Evolutionary conservation across 2,329 filamentous ascomycete species (phyloP).

Genomic region (Orbilia ellipsospora): DNA sequence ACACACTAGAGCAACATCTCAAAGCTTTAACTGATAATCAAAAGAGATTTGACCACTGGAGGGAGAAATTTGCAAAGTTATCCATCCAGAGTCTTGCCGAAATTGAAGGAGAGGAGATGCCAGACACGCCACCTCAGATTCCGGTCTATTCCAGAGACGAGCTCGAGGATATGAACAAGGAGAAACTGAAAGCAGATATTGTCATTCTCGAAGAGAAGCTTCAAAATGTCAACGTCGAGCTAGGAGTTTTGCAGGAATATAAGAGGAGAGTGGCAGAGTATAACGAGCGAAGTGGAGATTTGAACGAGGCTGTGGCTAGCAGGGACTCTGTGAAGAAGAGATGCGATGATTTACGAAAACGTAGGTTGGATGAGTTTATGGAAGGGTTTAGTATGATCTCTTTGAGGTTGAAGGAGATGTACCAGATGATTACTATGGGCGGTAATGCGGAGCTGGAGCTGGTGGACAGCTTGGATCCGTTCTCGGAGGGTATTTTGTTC

Average conservation of each 20-base stretch:
- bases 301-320: conserved; percentile 78
- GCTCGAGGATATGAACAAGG: conserved; percentile 74
- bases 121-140: conserved; percentile 66
- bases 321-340: conserved; percentile 91
- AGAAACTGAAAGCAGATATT: conserved; percentile 72
- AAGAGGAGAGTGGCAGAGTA: conserved; percentile 86
- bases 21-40: conserved; percentile 88
- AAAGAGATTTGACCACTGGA: conserved; percentile 84
- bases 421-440: conserved; percentile 99
- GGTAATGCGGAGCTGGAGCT: conserved; percentile 97
- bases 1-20: conserved; percentile 95
- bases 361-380: conserved; percentile 97
- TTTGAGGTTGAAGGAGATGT: conserved; percentile 97
- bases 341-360: conserved; percentile 87
- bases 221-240: conserved; percentile 85
- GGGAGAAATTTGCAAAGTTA: conserved; percentile 88
- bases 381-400: conserved; percentile 96
- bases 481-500: conserved; percentile 96
- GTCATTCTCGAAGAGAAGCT: conserved; percentile 76
- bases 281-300: conserved; percentile 81
- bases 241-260: conserved; percentile 88
- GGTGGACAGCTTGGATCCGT: conserved; percentile 94
- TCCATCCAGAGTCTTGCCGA: conserved; percentile 82
- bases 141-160: conserved; percentile 81
- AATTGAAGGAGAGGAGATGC: conserved; percentile 62